Evolutionary conservation across 345 rosid species (phyloP), one percentile per base, ranked within the genome.

Genomic region (Diplotaxis tenuifolia): DNA sequence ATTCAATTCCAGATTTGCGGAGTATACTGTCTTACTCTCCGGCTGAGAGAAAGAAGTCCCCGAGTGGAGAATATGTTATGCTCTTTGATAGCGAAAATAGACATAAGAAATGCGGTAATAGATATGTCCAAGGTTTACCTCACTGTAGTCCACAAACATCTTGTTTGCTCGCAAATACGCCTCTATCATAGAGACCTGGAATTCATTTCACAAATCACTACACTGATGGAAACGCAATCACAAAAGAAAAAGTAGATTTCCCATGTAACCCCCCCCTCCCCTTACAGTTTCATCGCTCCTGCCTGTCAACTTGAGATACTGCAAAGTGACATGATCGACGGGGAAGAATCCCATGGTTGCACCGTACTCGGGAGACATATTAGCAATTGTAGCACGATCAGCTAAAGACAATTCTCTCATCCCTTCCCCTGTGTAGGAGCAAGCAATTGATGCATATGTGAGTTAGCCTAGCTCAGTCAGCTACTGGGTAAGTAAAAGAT

Each of bases 291-390:
- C 98, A 61, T 95, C 98, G 70, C 96, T 95, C 76, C 99, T 89
- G 74, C 99, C 99, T 8, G 99, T 95, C 86, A 95, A 82, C 79
- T 87, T 92, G 50, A 95, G 94, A 82, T 92, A 95, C 68, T 95
- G 92, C 63, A 95, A 74, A 23, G 99, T 88, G 75, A 90, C 98
- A 83, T 87, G 96, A 84, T 95, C 99, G 5, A 95, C 99, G 19
- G 98, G 99, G 90, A 95, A 95, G 82, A 95, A 95, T 20, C 99
- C 99, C 99, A 95, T 95, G 80, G 99, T 95, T 77, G 99, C 98
- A 85, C 99, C 99, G 73, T 95, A 95, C 83, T 95, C 99, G 1
- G 99, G 99, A 68, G 99, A 90, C 99, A 95, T 95, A 67, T 95
- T 95, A 57, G 99, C 99, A 71, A 92, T 95, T 20, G 99, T 95